Conservation (phyloP, 2,329 filamentous ascomycete species). For the Colletotrichum destructivum region DNA sequence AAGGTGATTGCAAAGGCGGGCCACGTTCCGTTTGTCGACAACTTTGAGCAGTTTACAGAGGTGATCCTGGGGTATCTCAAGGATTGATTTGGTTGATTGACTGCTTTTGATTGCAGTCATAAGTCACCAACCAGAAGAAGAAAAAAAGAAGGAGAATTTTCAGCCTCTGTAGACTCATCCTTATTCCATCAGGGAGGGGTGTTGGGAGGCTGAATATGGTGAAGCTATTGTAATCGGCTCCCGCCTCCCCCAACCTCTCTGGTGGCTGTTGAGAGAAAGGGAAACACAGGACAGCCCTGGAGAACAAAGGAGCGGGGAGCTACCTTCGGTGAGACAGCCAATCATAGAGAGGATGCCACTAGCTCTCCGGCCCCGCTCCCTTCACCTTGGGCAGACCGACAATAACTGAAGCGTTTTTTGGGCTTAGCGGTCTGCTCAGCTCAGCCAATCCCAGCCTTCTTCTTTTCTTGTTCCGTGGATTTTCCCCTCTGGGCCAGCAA, state of each 20-base stretch:
- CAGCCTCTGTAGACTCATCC: background rate
- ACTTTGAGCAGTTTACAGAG: slow-evolving; percentile 50
- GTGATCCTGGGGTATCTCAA: slow-evolving; percentile 48
- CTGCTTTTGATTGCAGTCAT: slow-evolving; percentile 8
- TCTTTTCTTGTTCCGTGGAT: slow-evolving; percentile 21
- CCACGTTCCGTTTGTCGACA: slow-evolving; percentile 57
- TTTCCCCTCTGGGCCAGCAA: slow-evolving; percentile 15
- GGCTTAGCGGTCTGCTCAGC: slow-evolving; percentile 4
- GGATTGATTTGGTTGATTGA: slow-evolving; percentile 16
- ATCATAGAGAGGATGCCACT: background rate
- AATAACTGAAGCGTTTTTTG: background rate
- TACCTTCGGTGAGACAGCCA: slow-evolving; percentile 11
- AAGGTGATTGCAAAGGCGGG: slow-evolving; percentile 55
- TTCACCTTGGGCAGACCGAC: background rate
- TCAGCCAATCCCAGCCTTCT: slow-evolving; percentile 31
- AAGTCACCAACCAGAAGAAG: background rate
- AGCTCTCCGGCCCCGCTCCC: background rate
- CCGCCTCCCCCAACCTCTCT: slow-evolving; percentile 32
- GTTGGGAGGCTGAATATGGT: slow-evolving; percentile 13
- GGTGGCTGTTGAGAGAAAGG: slow-evolving; percentile 23
- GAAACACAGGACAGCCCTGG: slow-evolving; percentile 6
- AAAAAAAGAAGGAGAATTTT: background rate
- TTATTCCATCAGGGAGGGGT: background rate
- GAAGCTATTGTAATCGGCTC: slow-evolving; percentile 17
- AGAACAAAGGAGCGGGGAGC: slow-evolving; percentile 3